These are phyloP conservation scores for Neurospora terricola DNA, from an alignment of 495 filamentous ascomycete genomes.

Conservation along the genomic window DNA sequence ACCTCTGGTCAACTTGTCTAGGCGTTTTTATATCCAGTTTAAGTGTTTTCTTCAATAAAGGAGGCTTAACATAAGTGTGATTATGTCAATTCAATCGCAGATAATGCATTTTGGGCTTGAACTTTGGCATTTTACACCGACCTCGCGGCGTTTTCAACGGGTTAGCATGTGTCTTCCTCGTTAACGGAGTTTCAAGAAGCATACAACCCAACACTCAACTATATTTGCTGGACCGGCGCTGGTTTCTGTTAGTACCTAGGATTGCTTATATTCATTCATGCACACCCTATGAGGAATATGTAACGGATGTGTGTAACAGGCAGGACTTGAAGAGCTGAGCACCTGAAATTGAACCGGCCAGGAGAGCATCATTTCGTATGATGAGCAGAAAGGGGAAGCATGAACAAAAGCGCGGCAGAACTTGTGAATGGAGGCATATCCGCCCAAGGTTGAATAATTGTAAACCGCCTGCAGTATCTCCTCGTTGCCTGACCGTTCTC, in stretches of 20 bases:
- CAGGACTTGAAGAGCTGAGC: background rate
- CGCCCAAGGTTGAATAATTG: background rate
- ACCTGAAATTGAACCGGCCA: background rate
- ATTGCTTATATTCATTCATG: background rate
- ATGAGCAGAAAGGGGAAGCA: background rate
- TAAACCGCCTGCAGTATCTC: background rate
- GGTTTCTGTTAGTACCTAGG: background rate
- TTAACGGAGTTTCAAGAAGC: background rate
- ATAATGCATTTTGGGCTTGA: too few species aligned
- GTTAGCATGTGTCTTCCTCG: too few species aligned
- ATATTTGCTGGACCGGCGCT: background rate
- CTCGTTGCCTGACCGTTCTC: background rate
- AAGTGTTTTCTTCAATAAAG: background rate
- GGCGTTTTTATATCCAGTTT: background rate
- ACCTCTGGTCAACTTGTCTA: background rate
- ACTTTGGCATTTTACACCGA: too few species aligned
- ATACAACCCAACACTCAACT: background rate
- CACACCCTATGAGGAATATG: background rate
- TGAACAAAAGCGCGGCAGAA: background rate
- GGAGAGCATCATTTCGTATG: background rate
- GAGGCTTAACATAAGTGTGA: too few species aligned
- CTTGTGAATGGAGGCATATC: background rate
- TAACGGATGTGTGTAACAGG: background rate
- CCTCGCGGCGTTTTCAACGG: too few species aligned
- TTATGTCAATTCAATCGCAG: too few species aligned